Evolutionary conservation across 2,329 filamentous ascomycete genomes (phyloP).

Genomic region (Aspergillus fischeri): DNA sequence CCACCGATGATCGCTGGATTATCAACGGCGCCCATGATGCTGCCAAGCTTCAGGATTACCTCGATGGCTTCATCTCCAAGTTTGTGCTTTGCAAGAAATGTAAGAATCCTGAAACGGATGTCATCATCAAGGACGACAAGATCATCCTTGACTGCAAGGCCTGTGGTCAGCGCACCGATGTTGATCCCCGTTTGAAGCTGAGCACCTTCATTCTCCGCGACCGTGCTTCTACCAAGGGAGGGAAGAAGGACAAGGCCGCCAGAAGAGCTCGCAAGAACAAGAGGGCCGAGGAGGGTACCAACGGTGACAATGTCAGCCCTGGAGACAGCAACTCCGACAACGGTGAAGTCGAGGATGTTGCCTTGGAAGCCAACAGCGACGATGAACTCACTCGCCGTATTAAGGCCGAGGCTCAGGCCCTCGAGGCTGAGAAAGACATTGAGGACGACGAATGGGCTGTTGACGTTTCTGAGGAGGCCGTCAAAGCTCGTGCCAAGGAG

Average conservation of each 20-base stretch:
- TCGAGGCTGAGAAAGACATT: constrained; percentile 64
- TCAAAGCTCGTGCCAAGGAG: constrained; percentile 88
- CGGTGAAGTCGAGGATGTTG: constrained; percentile 58
- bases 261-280: constrained; percentile 84
- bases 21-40: constrained; percentile 98
- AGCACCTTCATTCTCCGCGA: constrained; percentile 98
- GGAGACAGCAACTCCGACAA: constrained; percentile 63
- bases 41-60: constrained; percentile 92
- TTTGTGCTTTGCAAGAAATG: constrained; percentile 99
- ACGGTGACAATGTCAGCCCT: constrained; percentile 57
- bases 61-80: constrained; percentile 97
- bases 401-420: constrained; percentile 64
- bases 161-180: constrained; percentile 87
- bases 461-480: constrained; percentile 91
- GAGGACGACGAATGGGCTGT: constrained; percentile 94
- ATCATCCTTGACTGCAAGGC: constrained; percentile 98
- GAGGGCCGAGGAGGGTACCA: constrained; percentile 52
- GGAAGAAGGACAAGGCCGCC: constrained; percentile 94
- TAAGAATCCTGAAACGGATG: constrained; percentile 98
- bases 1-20: constrained; percentile 98
- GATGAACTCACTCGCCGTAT: constrained; percentile 83
- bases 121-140: constrained; percentile 87
- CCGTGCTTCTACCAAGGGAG: constrained; percentile 74
- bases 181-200: constrained; percentile 90
- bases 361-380: constrained; percentile 72